A percentile compares a stretch with the other conserved stretches of the same genome.
phyloP scores from a whole-genome alignment of 202 grass and related monocot genomes.

The Saccharum hybrid region DNA sequence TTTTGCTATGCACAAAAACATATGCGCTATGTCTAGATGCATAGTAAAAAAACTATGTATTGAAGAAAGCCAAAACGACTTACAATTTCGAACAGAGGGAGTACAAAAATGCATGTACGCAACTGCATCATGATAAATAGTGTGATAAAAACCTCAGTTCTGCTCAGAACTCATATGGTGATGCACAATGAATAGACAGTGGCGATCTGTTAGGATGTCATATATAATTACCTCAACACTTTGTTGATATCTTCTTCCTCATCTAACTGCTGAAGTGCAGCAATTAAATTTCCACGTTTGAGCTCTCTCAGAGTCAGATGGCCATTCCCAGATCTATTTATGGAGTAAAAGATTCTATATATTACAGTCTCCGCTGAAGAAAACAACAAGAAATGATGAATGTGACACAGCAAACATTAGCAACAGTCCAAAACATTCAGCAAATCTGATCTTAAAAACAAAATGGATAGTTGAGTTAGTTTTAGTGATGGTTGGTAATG shows the following conservation, averaged over 20 bases:
- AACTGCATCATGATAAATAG: conserved; percentile 27
- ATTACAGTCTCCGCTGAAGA: conserved; percentile 95
- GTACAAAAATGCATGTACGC: conserved; percentile 28
- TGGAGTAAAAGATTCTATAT: conserved; percentile 99
- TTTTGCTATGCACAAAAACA: conserved; percentile 2
- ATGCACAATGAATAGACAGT: conserved; percentile 22
- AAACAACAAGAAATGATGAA: conserved; percentile 34
- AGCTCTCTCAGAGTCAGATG: conserved; percentile 89
- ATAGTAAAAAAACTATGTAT: not conserved
- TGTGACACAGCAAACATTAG: conserved; percentile 9
- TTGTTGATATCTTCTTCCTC: conserved; percentile 99
- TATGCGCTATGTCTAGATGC: not conserved
- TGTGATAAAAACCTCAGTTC: conserved; percentile 16
- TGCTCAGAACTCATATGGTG: conserved; percentile 21
- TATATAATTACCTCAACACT: conserved; percentile 81
- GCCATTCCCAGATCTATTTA: conserved; percentile 97
- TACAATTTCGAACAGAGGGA: not conserved
- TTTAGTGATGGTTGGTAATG: not conserved
- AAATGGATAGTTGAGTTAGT: not conserved
- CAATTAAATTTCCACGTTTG: conserved; percentile 96
- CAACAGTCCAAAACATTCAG: not conserved
- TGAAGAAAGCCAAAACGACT: not conserved
- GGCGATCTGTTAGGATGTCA: conserved; percentile 3
- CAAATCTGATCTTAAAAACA: conserved; percentile 20
- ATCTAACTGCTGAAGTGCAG: conserved; percentile 93